phyloP scores from a whole-genome alignment of 1,284 basidiomycete genomes.

The Fomitiporia mediterranea region DNA sequence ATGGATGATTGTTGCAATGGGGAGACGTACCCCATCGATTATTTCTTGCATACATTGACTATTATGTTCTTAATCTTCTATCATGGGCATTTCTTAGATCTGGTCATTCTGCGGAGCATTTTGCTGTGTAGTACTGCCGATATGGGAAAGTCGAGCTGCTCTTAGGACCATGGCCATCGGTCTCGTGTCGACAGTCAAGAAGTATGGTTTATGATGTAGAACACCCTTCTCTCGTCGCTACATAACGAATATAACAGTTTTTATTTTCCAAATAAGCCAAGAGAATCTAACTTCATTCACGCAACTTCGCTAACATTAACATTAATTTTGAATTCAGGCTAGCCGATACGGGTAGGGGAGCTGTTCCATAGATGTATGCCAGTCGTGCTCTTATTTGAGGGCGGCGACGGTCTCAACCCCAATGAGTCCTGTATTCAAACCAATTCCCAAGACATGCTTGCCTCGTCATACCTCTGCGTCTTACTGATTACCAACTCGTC shows the following conservation, averaged over 20 bases:
- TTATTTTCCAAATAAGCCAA: not conserved
- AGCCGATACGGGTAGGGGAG: too few species aligned
- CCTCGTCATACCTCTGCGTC: not conserved
- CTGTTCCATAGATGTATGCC: too few species aligned
- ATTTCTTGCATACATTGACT: slow-evolving; percentile 5
- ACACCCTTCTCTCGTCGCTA: not conserved
- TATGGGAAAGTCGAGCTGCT: slow-evolving; percentile 35
- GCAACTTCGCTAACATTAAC: too few species aligned
- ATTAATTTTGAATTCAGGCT: too few species aligned
- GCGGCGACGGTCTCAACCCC: too few species aligned
- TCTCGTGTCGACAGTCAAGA: not conserved
- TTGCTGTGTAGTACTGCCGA: slow-evolving; percentile 43
- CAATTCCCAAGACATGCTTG: too few species aligned
- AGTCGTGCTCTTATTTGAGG: too few species aligned
- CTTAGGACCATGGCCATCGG: slow-evolving; percentile 4
- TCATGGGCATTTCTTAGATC: slow-evolving; percentile 28
- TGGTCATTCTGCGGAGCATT: slow-evolving; percentile 43
- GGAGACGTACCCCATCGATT: slow-evolving; percentile 25
- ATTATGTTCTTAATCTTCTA: not conserved
- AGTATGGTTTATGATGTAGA: not conserved
- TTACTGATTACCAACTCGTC: not conserved
- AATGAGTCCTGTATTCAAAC: too few species aligned
- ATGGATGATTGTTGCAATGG: slow-evolving; percentile 47
- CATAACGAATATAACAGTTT: not conserved
- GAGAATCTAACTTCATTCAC: too few species aligned